Evolutionary conservation across 768 basidiomycete species (phyloP).

Genomic region (Tremella yokohamensis): DNA sequence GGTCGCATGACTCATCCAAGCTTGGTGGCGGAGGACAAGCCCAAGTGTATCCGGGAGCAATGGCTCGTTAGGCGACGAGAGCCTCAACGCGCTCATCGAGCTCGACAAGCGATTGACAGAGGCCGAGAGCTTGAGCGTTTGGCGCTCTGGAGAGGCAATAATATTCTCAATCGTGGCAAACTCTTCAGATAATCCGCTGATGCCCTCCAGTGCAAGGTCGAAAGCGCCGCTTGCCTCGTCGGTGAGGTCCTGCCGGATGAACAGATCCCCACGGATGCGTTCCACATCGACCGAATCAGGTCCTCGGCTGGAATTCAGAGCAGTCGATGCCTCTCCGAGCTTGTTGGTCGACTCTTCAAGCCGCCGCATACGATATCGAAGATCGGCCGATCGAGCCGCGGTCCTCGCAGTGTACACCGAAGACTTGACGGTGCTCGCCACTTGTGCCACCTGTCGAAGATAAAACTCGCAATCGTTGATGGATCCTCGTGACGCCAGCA

Average conservation of each 20-base stretch:
- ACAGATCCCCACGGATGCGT: slow-evolving; percentile 34
- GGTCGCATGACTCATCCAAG: slow-evolving; percentile 18
- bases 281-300: slow-evolving; percentile 35
- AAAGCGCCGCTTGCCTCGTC: slow-evolving; percentile 62
- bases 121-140: slow-evolving; percentile 32
- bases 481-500: slow-evolving; percentile 72
- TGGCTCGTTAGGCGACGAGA: slow-evolving; percentile 19
- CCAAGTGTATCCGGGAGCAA: slow-evolving; percentile 31
- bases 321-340: slow-evolving; percentile 26
- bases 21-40: slow-evolving; percentile 42
- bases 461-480: slow-evolving; percentile 82
- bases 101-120: slow-evolving; percentile 1
- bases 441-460: slow-evolving; percentile 67
- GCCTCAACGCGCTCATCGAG: slow-evolving; percentile 10
- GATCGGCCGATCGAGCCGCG: slow-evolving; percentile 64
- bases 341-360: slow-evolving; percentile 51
- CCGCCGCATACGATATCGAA: slow-evolving; percentile 60
- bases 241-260: slow-evolving; percentile 42
- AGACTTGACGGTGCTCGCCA: slow-evolving; percentile 67
- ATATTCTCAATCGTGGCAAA: slow-evolving; percentile 34
- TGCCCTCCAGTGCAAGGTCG: slow-evolving; percentile 32
- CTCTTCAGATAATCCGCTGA: slow-evolving; percentile 56
- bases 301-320: slow-evolving; percentile 21
- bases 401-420: slow-evolving; percentile 66
- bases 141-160: slow-evolving; percentile 18